Percentiles rank a stretch among this genome's conserved stretches.
Conservation (phyloP, 1,139 yeast species). For the Kodamaea derodonti region DNA sequence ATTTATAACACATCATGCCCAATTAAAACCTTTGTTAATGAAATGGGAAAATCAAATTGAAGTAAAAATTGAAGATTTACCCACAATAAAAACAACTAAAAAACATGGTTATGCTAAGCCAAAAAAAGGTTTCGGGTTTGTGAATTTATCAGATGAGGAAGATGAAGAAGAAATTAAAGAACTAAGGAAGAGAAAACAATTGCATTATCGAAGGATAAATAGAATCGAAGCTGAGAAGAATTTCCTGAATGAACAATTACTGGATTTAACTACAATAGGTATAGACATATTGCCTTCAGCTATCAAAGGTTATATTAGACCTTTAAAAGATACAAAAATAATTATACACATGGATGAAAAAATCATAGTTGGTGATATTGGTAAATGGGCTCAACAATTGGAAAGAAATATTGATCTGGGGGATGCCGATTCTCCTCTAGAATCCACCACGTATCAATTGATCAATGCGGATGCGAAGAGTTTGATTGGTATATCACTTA, state of each 20-base stretch:
- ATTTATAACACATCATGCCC: slow-evolving; percentile 23
- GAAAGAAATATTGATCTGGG: not conserved
- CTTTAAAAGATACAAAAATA: slow-evolving; percentile 1
- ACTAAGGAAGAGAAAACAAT: not conserved
- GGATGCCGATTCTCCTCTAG: not conserved
- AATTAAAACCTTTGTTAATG: slow-evolving; percentile 32
- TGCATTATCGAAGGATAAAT: not conserved
- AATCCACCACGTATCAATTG: not conserved
- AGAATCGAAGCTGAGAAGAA: slow-evolving; percentile 6
- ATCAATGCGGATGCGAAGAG: not conserved
- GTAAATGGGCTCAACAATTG: slow-evolving; percentile 3
- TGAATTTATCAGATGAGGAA: slow-evolving; percentile 23
- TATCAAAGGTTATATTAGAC: slow-evolving; percentile 1
- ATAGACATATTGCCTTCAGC: slow-evolving; percentile 11
- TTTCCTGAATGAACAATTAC: slow-evolving; percentile 14
- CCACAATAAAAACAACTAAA: not conserved
- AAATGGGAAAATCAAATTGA: slow-evolving; percentile 9
- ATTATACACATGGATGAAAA: slow-evolving; percentile 1
- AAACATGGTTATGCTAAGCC: slow-evolving; percentile 25
- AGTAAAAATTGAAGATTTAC: not conserved
- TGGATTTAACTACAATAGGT: slow-evolving; percentile 12
- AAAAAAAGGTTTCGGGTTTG: slow-evolving; percentile 36
- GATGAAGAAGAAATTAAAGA: slow-evolving; percentile 3
- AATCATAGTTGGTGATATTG: slow-evolving; percentile 2
- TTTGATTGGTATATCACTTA: slow-evolving; percentile 12